Evolutionary conservation across 495 filamentous ascomycete species (phyloP).

Genomic region (Penicillium malachiteum): DNA sequence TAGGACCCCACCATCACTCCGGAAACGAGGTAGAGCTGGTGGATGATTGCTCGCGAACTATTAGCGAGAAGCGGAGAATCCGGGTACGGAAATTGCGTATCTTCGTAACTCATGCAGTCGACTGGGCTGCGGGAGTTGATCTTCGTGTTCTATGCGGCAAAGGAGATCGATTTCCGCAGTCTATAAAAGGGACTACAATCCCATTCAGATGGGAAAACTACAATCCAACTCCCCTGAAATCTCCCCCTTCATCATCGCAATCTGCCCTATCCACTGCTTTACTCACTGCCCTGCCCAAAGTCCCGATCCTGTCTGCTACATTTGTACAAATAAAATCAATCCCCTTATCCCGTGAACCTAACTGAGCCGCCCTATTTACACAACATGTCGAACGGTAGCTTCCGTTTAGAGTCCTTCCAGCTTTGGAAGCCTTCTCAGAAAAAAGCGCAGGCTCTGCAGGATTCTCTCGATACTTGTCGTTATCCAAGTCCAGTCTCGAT

Average conservation of each 20-base stretch:
- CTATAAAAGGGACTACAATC: too few species aligned
- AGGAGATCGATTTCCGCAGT: too few species aligned
- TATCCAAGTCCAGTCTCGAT: slow-evolving; percentile 23
- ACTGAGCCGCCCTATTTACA: background rate
- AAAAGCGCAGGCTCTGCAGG: slow-evolving; percentile 4
- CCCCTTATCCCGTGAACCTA: background rate
- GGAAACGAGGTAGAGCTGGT: too few species aligned
- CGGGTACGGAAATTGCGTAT: too few species aligned
- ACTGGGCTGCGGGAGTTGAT: too few species aligned
- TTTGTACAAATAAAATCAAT: background rate
- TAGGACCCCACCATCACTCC: too few species aligned
- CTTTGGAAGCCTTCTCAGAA: slow-evolving; percentile 16
- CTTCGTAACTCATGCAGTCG: too few species aligned
- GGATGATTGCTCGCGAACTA: too few species aligned
- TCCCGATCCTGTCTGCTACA: background rate
- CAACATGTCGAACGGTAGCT: slow-evolving; percentile 10
- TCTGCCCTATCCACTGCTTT: background rate
- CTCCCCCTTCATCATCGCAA: too few species aligned
- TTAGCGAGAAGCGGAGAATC: too few species aligned
- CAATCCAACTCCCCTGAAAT: background rate
- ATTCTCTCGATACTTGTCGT: slow-evolving; percentile 11
- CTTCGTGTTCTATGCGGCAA: too few species aligned
- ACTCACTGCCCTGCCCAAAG: background rate
- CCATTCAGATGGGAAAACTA: too few species aligned
- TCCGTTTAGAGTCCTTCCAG: slow-evolving; percentile 15